A percentile compares a stretch with the other conserved stretches of the same genome.
Evolutionary conservation across 257 asterid species (phyloP).

Genomic region (Salvia hispanica): DNA sequence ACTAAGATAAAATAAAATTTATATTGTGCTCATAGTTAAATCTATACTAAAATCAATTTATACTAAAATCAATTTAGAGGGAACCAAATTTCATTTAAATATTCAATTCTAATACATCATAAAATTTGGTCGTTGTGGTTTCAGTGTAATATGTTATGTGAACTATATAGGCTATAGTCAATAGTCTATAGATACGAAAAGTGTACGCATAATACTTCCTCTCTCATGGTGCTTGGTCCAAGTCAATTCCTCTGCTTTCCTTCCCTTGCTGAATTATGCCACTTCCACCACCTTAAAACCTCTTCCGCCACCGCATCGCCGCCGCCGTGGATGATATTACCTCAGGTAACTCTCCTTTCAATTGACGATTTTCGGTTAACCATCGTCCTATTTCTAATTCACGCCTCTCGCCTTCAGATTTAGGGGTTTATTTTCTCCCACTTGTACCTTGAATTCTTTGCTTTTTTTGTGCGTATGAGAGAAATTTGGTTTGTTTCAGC

Average conservation of each 20-base stretch:
- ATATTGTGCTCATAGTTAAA: too few relatives aligned
- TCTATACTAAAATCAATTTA: too few relatives aligned
- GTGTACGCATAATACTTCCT: slow-evolving; percentile 13
- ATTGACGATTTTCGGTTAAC: slow-evolving; percentile 1
- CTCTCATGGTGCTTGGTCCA: slow-evolving; percentile 39
- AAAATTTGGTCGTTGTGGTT: too few relatives aligned
- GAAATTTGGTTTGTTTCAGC: slow-evolving; percentile 2
- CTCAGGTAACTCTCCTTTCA: slow-evolving; percentile 28
- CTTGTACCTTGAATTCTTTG: background rate
- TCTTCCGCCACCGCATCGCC: slow-evolving; percentile 29
- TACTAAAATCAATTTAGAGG: too few relatives aligned
- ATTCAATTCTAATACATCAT: too few relatives aligned
- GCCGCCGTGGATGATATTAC: background rate
- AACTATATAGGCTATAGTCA: too few relatives aligned
- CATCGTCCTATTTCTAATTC: background rate
- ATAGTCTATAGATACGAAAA: slow-evolving; percentile 3
- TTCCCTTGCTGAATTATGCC: slow-evolving; percentile 32
- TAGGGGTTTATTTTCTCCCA: slow-evolving; percentile 11
- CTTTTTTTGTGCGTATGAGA: slow-evolving; percentile 18
- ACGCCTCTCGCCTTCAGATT: background rate
- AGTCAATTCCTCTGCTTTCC: slow-evolving; percentile 41
- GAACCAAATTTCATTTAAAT: too few relatives aligned
- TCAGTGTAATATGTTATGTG: too few relatives aligned
- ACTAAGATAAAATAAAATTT: too few relatives aligned
- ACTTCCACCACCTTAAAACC: slow-evolving; percentile 23